Conservation (phyloP, 1,284 basidiomycete species). For the Cutaneotrichosporon cavernicola region DNA sequence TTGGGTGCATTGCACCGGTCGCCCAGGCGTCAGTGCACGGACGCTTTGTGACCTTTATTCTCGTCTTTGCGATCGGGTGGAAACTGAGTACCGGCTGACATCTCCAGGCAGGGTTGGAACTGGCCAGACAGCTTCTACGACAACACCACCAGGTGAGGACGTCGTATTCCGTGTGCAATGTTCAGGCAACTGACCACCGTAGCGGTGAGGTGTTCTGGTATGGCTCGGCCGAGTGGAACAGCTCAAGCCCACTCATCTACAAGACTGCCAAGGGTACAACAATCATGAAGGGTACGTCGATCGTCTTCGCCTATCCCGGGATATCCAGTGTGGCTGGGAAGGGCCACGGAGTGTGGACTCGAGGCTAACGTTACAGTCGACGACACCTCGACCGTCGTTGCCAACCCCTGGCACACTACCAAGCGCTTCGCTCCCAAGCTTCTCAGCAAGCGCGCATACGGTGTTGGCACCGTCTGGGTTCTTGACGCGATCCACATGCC, state of each 20-base stretch:
- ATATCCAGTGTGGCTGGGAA: neutral
- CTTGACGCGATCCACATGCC: slow-evolving; percentile 69
- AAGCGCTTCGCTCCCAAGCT: slow-evolving; percentile 72
- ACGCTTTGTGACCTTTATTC: neutral
- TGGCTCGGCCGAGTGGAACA: slow-evolving; percentile 37
- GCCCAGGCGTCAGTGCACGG: neutral
- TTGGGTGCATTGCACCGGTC: neutral
- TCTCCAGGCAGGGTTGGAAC: slow-evolving; percentile 32
- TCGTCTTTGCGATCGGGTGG: neutral
- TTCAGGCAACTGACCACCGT: neutral
- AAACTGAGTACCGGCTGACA: neutral
- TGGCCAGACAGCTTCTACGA: slow-evolving; percentile 36
- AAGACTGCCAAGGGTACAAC: slow-evolving; percentile 69
- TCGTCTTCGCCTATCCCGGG: neutral
- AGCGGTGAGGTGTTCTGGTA: slow-evolving; percentile 62
- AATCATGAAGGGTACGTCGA: slow-evolving; percentile 73
- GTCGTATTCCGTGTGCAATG: neutral
- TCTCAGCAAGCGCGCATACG: slow-evolving; percentile 61
- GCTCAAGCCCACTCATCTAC: slow-evolving; percentile 47
- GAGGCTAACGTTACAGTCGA: slow-evolving; percentile 29
- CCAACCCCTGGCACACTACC: slow-evolving; percentile 58
- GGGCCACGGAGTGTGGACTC: neutral
- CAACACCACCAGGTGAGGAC: slow-evolving; percentile 48
- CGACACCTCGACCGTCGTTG: slow-evolving; percentile 41
- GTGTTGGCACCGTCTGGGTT: slow-evolving; percentile 47